Base-by-base conservation (phyloP, 495 filamentous ascomycete species). In the Melanomma pulvis-pyrius region DNA sequence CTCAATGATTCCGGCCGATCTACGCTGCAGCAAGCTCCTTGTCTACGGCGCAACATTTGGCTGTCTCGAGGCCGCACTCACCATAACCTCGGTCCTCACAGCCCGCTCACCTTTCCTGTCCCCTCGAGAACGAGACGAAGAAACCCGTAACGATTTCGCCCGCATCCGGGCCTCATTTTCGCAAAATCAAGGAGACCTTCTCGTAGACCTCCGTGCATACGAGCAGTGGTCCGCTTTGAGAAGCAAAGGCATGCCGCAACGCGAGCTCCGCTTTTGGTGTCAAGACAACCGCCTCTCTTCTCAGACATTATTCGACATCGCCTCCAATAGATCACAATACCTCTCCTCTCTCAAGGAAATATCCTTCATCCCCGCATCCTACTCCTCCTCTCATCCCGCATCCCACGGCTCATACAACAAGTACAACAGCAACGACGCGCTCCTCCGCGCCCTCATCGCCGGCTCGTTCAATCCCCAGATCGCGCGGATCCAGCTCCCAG, bases 41-140 rank as follows among this genome's bases (percentile, higher is more conserved):
- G 92, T 98, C 17, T 96, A 96, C 69, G 96, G 94, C 17, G 89
- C 92, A 1, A 93, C 92, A 47, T 98, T 98, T 72, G 89, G 90
- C 21, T 96, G 92, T 69, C 86, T 98, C 17, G 91, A 96, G 69
- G 83, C 93, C 47, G 90, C 88, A 66, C 81, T 98, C 59, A 92
- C 89, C n/a, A 92, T 98, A 67, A 88, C 94, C 1, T 88, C 92
- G 21, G 94, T 97, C 49, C 82, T 98, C 6, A 96, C 92, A 41
- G 86, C 90, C 32, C 88, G 86, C 65, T 88, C 84, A 60, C 94
- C 96, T 0, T 98, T 98, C 75, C 76, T 96, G 12, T 88, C 87
- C 0, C 92, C 93, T 0, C 60, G 67, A 12, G 61, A 60, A 28
- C 49, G 67, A 17, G 55, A 69, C 82, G 84, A 69, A 29, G 88